These are phyloP conservation scores for Kwoniella sp. DNA, from an alignment of 768 basidiomycete species.

Conservation along the genomic window DNA sequence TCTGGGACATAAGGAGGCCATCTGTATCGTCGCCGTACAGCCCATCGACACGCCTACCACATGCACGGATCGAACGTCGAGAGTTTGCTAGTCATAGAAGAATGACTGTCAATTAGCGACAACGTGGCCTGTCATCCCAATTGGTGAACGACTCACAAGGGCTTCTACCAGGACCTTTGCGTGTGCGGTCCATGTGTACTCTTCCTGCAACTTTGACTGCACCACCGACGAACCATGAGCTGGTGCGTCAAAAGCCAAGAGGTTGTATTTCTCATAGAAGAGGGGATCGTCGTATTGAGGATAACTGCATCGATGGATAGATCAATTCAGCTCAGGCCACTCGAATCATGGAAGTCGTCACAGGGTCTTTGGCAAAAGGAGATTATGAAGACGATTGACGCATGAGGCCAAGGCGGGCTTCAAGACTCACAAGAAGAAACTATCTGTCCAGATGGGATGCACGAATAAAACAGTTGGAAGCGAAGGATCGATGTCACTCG, in stretches of 20 bases:
- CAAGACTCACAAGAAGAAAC: constrained; percentile 28
- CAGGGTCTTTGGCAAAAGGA: no score
- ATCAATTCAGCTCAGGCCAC: background rate
- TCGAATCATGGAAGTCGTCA: no score
- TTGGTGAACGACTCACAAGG: constrained; percentile 9
- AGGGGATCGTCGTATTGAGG: constrained; percentile 34
- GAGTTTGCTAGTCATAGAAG: background rate
- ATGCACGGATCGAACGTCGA: constrained; percentile 12
- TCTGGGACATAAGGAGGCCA: constrained; percentile 7
- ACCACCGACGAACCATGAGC: constrained; percentile 23
- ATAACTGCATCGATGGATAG: constrained; percentile 15
- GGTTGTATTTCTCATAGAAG: constrained; percentile 30
- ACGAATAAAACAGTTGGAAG: constrained; percentile 24
- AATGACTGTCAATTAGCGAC: background rate
- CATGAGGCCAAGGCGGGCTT: no score
- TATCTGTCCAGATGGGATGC: constrained; percentile 25
- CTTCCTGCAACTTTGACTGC: background rate
- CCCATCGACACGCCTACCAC: constrained; percentile 15
- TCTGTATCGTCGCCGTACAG: constrained; percentile 8
- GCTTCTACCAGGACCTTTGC: constrained; percentile 6
- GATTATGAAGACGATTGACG: no score
- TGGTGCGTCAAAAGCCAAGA: constrained; percentile 28
- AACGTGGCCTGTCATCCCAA: no score
- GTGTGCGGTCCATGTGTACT: constrained; percentile 1
- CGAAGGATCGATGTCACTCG: constrained; percentile 14